Percentiles rank a stretch among this genome's conserved stretches.
Conservation (phyloP, 1,139 yeast species). For the Kodamaea sp. region DNA sequence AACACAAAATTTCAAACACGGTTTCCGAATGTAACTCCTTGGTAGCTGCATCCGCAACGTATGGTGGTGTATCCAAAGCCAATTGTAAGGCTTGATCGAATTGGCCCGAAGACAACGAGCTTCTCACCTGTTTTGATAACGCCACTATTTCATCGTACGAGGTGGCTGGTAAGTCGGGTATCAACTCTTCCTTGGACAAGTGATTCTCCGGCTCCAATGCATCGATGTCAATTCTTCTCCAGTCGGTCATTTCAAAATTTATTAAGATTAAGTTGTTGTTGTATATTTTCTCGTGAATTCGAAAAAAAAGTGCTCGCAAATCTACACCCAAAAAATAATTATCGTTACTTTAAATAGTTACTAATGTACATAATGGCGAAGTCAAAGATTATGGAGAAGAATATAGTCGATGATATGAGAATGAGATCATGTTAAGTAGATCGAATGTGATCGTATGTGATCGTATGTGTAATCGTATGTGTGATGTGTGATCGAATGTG, state of each 20-base stretch:
- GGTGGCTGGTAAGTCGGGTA: conserved; percentile 43
- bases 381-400: too few relatives aligned
- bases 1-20: conserved; percentile 71
- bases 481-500: too few relatives aligned
- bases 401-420: too few relatives aligned
- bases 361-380: too few relatives aligned
- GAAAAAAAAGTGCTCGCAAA: too few relatives aligned
- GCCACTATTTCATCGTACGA: conserved; percentile 53
- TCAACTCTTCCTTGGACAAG: conserved; percentile 59
- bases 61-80: conserved; percentile 75
- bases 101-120: conserved; percentile 68
- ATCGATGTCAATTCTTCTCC: conserved; percentile 90
- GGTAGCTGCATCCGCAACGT: conserved; percentile 61
- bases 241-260: conserved; percentile 19
- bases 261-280: too few relatives aligned
- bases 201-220: conserved; percentile 81
- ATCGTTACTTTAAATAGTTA: too few relatives aligned
- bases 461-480: too few relatives aligned
- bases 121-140: conserved; percentile 56
- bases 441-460: too few relatives aligned
- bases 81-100: conserved; percentile 60
- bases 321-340: too few relatives aligned
- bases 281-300: too few relatives aligned
- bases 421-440: too few relatives aligned
- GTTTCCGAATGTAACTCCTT: conserved; percentile 50